phyloP scores from a whole-genome alignment of 345 rosid species.

The Gossypium herbaceum region DNA sequence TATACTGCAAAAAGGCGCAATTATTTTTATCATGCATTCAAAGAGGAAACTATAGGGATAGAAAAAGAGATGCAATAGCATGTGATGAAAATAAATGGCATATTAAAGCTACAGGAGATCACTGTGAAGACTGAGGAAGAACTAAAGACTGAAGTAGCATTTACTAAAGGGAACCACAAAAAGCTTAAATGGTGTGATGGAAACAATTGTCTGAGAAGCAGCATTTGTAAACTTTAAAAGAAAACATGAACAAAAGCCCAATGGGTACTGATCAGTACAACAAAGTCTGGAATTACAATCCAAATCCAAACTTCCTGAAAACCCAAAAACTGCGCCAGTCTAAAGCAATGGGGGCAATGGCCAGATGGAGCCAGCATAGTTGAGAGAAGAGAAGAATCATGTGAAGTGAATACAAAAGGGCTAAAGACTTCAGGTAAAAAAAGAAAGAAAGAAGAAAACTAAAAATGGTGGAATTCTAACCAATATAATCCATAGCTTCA shows the following conservation, averaged over 20 bases:
- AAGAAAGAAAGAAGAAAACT: neutral
- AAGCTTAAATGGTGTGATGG: neutral
- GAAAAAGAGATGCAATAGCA: constrained; percentile 5
- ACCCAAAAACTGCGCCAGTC: neutral
- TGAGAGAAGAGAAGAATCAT: constrained; percentile 14
- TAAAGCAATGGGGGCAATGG: constrained; percentile 13
- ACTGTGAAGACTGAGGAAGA: neutral
- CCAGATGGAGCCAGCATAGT: constrained; percentile 13
- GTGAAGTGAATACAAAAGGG: constrained; percentile 11
- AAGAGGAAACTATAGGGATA: neutral
- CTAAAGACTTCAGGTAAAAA: constrained; percentile 7
- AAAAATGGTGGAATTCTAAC: constrained; percentile 37
- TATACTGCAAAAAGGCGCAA: constrained; percentile 50
- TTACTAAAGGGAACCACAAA: neutral
- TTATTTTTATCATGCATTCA: neutral
- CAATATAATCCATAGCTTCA: constrained; percentile 83
- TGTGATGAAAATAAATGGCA: constrained; percentile 16
- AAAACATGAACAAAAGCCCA: neutral
- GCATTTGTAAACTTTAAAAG: neutral
- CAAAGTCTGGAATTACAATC: constrained; percentile 5
- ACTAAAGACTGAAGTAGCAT: neutral
- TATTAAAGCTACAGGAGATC: constrained; percentile 9
- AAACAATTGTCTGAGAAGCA: neutral
- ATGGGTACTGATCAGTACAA: no score
- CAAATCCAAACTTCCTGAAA: constrained; percentile 7